phyloP scores from a whole-genome alignment of 208 protist species.

The Naegleria gruberi region DNA sequence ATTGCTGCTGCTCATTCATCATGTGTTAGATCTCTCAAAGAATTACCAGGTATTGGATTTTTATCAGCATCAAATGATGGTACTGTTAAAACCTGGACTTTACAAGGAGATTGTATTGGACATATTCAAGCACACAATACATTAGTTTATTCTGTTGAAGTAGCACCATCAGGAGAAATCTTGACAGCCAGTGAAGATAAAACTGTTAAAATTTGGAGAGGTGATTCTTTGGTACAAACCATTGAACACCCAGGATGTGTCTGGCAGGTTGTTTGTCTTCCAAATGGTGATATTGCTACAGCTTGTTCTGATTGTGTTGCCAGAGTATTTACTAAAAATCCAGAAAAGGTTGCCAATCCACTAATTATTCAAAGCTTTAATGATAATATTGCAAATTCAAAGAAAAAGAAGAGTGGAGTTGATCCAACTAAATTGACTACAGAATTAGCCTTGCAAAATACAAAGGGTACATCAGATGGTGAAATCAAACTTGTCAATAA shows the following conservation, averaged over 20 bases:
- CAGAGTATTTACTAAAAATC: constrained; percentile 69
- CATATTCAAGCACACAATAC: not conserved
- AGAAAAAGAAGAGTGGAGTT: constrained; percentile 6
- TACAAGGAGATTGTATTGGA: not conserved
- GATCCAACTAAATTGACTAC: not conserved
- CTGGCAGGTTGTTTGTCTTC: constrained; percentile 62
- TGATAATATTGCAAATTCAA: not conserved
- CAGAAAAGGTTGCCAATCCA: not conserved
- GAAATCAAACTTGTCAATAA: constrained; percentile 55
- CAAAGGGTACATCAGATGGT: constrained; percentile 30
- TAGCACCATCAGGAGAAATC: not conserved
- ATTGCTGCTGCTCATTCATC: not conserved
- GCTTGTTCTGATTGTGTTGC: constrained; percentile 69
- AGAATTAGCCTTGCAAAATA: not conserved
- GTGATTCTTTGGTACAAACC: constrained; percentile 52
- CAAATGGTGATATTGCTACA: constrained; percentile 58
- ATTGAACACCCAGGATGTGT: constrained; percentile 72
- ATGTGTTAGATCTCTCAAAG: not conserved
- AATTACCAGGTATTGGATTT: constrained; percentile 4
- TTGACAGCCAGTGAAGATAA: not conserved
- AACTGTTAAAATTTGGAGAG: constrained; percentile 16
- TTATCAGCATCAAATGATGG: not conserved
- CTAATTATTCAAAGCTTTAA: not conserved
- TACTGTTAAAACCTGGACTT: not conserved
- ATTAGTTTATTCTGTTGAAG: not conserved